Conservation (phyloP, 2,329 filamentous ascomycete species). For the Elsinoe necatrix region DNA sequence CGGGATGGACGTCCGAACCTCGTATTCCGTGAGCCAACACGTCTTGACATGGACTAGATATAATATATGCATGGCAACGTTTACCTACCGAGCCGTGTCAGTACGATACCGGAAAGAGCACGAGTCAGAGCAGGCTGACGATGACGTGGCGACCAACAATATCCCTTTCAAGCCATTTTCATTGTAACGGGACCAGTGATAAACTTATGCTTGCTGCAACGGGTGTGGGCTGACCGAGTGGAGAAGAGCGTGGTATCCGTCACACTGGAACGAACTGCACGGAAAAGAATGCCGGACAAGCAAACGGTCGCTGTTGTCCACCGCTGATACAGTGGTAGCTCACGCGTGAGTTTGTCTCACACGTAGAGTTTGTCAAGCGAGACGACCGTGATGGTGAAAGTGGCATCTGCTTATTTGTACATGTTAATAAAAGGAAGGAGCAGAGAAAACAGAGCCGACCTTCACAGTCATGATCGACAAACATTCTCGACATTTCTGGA, state of each 20-base stretch:
- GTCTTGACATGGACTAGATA: too few relatives aligned
- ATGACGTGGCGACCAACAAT: too few relatives aligned
- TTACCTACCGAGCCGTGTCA: too few relatives aligned
- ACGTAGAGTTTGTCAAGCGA: too few relatives aligned
- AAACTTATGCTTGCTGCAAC: constrained; percentile 5
- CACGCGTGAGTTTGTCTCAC: too few relatives aligned
- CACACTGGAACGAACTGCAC: background rate
- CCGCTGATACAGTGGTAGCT: background rate
- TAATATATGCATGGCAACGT: too few relatives aligned
- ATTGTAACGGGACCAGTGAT: background rate
- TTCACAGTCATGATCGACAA: background rate
- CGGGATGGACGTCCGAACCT: too few relatives aligned
- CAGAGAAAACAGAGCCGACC: background rate
- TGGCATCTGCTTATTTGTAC: background rate
- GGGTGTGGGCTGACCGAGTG: background rate
- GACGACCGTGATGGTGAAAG: background rate
- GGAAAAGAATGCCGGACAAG: constrained; percentile 3
- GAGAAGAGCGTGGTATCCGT: background rate
- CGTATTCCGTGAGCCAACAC: too few relatives aligned
- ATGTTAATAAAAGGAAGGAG: background rate
- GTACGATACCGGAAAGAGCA: too few relatives aligned
- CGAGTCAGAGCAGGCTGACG: too few relatives aligned
- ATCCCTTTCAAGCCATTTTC: background rate
- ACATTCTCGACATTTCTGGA: background rate
- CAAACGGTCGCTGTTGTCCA: background rate